Base-by-base conservation (phyloP, 345 rosid species). In the Trapa bicornis region DNA sequence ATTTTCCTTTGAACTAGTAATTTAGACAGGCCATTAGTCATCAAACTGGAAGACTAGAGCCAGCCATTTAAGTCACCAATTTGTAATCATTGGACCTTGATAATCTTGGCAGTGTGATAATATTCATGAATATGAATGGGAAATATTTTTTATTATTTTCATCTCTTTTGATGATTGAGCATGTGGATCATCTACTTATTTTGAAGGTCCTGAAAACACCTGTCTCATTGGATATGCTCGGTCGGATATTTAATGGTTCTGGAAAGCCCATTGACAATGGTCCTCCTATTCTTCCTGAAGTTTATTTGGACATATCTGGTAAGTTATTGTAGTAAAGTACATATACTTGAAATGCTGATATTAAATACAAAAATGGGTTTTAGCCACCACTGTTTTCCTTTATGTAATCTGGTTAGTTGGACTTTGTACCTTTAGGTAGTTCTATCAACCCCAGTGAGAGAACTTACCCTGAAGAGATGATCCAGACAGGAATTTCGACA, bases 381-480 rank as follows among this genome's bases (percentile, higher is more conserved):
- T 6, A 2, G 39, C 43, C 2, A 41, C 43, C 16, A 6, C 15
- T 1, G n/a, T 62, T 62, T 6, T 62, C 65, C 29, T 6, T 62
- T 39, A 14, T 41, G 56, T 29, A 35, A 67, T 47, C 16, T 43
- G 3, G 9, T 60, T 42, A 37, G 17, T n/a, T 66, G 67, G 48
- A 53, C 68, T n/a, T 76, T 66, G 68, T 15, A 76, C 48, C 0
- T 66, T 33, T 77, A 88, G 97, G 97, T 67, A 90, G 97, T 77
- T 93, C 98, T 58, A 93, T 93, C 76, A 93, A 93, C 75, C 98
- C 98, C 45, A 93, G 98, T 76, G 98, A 93, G 80, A 85, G 97
- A 82, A 93, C 98, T 50, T 93, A 93, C 66, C 98, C 97, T 22
- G 97, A 93, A 76, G 98, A 93, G 80, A 93, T 93, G 97, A 93